phyloP scores from a whole-genome alignment of 176 grass and related monocot species.

The Rhipidocladum racemiflorum region DNA sequence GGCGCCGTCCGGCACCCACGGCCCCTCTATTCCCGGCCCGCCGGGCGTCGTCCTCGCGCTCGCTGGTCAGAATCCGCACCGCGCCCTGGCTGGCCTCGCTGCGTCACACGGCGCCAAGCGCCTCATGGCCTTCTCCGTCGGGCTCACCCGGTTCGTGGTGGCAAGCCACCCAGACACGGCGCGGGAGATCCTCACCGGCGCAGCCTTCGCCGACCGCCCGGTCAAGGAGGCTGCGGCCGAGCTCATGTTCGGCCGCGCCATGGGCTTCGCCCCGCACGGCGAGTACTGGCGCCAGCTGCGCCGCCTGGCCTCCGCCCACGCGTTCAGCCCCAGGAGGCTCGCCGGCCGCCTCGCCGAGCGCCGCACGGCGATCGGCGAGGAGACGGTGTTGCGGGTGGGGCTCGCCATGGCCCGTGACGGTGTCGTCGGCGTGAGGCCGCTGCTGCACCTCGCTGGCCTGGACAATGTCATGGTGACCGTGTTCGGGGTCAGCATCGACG shows the following conservation, averaged over 20 bases:
- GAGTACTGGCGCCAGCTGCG: slow-evolving; percentile 43
- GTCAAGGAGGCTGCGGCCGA: slow-evolving; percentile 41
- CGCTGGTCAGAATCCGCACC: background rate
- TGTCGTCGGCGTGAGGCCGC: background rate
- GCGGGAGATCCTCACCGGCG: slow-evolving; percentile 34
- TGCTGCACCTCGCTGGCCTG: slow-evolving; percentile 33
- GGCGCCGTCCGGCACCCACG: background rate
- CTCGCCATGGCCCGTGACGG: background rate
- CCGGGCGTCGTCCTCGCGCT: background rate
- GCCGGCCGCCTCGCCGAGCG: background rate
- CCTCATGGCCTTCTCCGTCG: slow-evolving; percentile 43
- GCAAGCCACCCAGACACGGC: slow-evolving; percentile 46
- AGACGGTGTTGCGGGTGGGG: slow-evolving; percentile 10
- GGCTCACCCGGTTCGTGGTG: slow-evolving; percentile 35
- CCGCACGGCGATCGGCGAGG: slow-evolving; percentile 29
- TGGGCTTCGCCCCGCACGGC: slow-evolving; percentile 48
- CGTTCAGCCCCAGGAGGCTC: slow-evolving; percentile 15
- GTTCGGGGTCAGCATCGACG: slow-evolving; percentile 33
- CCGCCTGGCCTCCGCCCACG: slow-evolving; percentile 23
- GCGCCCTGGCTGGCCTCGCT: background rate
- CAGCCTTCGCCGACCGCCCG: slow-evolving; percentile 41
- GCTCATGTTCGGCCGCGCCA: slow-evolving; percentile 46
- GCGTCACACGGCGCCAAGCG: background rate
- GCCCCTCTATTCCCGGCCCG: background rate
- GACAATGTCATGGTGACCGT: slow-evolving; percentile 40